Percentiles rank a stretch among this genome's conserved stretches.
These are phyloP conservation scores for Talaromyces sp. DNA, from an alignment of 2,329 filamentous ascomycete genomes.

Conservation along the genomic window DNA sequence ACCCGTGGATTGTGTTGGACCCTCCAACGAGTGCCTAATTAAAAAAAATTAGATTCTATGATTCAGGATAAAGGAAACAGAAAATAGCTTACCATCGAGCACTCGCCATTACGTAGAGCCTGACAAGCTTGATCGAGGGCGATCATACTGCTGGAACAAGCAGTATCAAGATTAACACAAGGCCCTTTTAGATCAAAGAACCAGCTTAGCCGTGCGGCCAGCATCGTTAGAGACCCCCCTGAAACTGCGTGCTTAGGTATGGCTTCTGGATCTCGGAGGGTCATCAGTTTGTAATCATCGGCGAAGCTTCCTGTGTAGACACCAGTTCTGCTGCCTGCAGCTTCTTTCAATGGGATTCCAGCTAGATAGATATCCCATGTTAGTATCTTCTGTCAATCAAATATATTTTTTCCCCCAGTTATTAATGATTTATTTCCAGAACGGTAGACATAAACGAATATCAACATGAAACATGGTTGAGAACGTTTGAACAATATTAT, in stretches of 20 bases:
- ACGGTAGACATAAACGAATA: too few relatives aligned
- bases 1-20: too few relatives aligned
- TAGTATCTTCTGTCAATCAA: too few relatives aligned
- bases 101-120: slow-evolving; percentile 30
- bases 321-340: neutral
- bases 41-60: slow-evolving; percentile 26
- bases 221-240: neutral
- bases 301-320: slow-evolving; percentile 2
- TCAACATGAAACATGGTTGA: too few relatives aligned
- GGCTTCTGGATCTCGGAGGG: neutral
- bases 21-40: neutral
- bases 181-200: slow-evolving; percentile 12
- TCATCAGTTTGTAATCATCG: neutral
- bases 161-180: slow-evolving; percentile 7
- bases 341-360: neutral
- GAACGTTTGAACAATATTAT: too few relatives aligned
- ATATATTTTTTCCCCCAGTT: too few relatives aligned
- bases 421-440: too few relatives aligned
- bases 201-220: slow-evolving; percentile 12
- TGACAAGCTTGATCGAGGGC: slow-evolving; percentile 7
- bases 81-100: slow-evolving; percentile 30
- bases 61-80: neutral
- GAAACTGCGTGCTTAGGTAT: neutral
- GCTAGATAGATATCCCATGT: neutral
- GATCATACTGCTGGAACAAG: slow-evolving; percentile 11